Base-by-base conservation (phyloP, 495 filamentous ascomycete species). In the Penicillium chermesinum region DNA sequence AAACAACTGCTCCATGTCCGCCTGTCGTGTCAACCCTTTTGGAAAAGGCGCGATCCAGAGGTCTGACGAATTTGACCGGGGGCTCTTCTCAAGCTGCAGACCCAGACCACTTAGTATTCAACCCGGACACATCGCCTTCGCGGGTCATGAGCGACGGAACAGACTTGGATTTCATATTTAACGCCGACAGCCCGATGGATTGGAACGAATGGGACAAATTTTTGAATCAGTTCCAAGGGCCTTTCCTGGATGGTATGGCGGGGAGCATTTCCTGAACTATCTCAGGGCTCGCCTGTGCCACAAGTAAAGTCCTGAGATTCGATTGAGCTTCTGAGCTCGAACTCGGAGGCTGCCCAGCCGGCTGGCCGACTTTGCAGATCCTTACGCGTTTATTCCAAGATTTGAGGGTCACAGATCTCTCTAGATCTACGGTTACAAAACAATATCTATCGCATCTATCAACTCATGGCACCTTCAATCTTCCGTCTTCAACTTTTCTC, bases 151-250 rank as follows among this genome's bases (percentile, higher is more conserved):
- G 15, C 2, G 47, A 47, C 9, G 15, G 38, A 6, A 49, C 43
- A 13, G 36, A 50, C 19, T 30, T 58, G 9, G 51, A 60, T 6
- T 54, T 58, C 21, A 9, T 55, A 1, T 35, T 57, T 15, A 7
- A 19, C 2, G 40, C 38, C 8, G 53, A 61, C 15, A 63, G 62
- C 22, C 58, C 62, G 2, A 50, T 64, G 52, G 54, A 67, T 41
- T 71, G 67, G 67, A 49, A 47, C 37, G 55, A 69, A 35, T 67
- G 67, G 65, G 64, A 67, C 35, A 50, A 59, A 17, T 52, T 71
- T 3, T 44, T 69, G 20, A 61, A 57, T 32, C 53, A 66, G 13
- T 69, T 66, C 18, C 58, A 62, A 16, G 51, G 42, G 40, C 57
- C 57, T 3, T 32, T 60, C n/a, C 14, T 52, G 25, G 57, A 63